Evolutionary conservation across 495 filamentous ascomycete species (phyloP), one percentile per base, ranked within the genome.

Genomic region (Evansstolkia leycettana): DNA sequence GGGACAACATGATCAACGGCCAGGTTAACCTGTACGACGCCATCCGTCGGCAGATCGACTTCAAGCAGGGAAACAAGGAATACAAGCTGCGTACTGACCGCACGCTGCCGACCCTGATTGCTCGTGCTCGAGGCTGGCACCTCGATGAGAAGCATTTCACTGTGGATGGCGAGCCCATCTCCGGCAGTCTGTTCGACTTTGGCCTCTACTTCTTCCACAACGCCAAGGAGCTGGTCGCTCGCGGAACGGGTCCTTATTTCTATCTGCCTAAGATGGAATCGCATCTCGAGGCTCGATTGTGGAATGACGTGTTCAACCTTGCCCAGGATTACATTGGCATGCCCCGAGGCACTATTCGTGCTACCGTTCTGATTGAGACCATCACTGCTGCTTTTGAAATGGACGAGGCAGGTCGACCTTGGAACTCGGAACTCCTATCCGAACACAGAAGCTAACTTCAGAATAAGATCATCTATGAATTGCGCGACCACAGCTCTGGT

Each of bases 241-340:
- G 75, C 31, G 92, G 90, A 26, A 71, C 70, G 47, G 90, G 90
- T 31, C 90, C 90, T 14, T 96, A 99, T 74, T 99, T 94, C 69
- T 99, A 99, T 69, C 82, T 99, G 32, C 90, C 90, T 41, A 99
- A 99, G 76, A 93, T 99, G 85, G 90, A 99, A 66, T 90, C 83
- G 2, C 87, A 96, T 62, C 79, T 94, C 29, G 90, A 99, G 69
- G 90, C 90, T 13, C 76, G 90, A 34, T 76, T 99, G 33, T 99
- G 90, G 90, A 99, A 99, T 53, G 90, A 99, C 61, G 89, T 78
- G 31, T 99, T 99, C 76, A 95, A 96, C 69, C 72, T 96, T 4
- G 78, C 76, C 16, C 90, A 99, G 67, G 92, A 99, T 65, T 84
- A 76, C 62, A 69, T 94, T 51, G 83, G 80, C 36, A 78, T 99